Evolutionary conservation across 2,329 filamentous ascomycete species (phyloP).

Genomic region (Lecanicillium sp.): DNA sequence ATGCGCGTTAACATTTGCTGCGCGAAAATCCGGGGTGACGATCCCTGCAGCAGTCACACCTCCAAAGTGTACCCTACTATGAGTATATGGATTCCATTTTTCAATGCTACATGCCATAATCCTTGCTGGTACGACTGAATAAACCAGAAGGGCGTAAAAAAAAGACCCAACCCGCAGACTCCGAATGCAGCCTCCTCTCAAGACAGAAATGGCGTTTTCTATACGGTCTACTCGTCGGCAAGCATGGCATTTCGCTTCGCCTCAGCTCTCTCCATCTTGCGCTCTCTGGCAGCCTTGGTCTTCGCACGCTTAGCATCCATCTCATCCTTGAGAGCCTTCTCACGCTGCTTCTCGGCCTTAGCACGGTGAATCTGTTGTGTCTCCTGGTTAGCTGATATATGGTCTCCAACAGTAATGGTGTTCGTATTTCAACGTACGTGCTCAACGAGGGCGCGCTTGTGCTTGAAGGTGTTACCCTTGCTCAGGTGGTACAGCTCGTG

Average conservation of each 20-base stretch:
- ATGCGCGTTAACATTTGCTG: conserved; percentile 7
- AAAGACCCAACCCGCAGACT: conserved; percentile 51
- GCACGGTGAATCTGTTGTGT: conserved; percentile 90
- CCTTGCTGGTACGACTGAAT: conserved; percentile 41
- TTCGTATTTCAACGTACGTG: conserved; percentile 67
- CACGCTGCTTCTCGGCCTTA: conserved; percentile 98
- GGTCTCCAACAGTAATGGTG: conserved; percentile 3
- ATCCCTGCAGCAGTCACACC: conserved; percentile 2
- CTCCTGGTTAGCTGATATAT: conserved; percentile 2
- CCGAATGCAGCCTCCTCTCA: conserved; percentile 50
- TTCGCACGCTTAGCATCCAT: conserved; percentile 99
- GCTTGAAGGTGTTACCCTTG: conserved; percentile 99
- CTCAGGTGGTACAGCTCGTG: conserved; percentile 99
- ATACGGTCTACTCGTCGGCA: conserved; percentile 55
- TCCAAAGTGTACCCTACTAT: conserved; percentile 16
- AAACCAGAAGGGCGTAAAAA: conserved; percentile 36
- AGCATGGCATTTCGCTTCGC: conserved; percentile 85
- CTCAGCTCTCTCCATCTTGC: conserved; percentile 84
- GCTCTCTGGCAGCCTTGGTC: conserved; percentile 99
- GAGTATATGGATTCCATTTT: conserved; percentile 44
- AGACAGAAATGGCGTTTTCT: conserved; percentile 35
- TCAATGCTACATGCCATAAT: conserved; percentile 51
- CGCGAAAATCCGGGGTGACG: conserved; percentile 2
- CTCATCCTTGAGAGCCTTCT: conserved; percentile 94
- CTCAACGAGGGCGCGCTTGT: conserved; percentile 99